Evolutionary conservation across 2,329 filamentous ascomycete genomes (phyloP).

Genomic region (Orbilia quercus): DNA sequence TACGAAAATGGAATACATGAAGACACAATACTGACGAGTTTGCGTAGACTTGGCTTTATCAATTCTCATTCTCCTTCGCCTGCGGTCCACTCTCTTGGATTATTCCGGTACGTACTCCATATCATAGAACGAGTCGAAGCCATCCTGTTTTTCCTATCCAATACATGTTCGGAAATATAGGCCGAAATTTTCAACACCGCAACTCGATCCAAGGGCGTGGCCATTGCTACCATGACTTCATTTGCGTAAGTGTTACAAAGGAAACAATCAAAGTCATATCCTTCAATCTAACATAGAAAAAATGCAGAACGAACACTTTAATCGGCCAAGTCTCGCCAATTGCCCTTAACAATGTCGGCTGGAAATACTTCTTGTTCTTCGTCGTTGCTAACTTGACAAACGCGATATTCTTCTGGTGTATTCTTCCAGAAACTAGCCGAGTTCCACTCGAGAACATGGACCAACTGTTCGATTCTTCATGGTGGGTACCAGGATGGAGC

Average conservation of each 20-base stretch:
- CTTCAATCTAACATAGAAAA: slow-evolving; percentile 9
- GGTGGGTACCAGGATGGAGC: slow-evolving; percentile 71
- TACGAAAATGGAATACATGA: too few species aligned
- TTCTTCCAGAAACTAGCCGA: slow-evolving; percentile 75
- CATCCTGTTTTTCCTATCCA: slow-evolving; percentile 62
- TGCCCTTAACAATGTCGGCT: slow-evolving; percentile 66
- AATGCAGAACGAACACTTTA: slow-evolving; percentile 67
- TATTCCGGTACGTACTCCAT: slow-evolving; percentile 61
- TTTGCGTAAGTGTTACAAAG: slow-evolving; percentile 67
- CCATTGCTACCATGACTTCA: slow-evolving; percentile 76
- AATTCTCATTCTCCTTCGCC: slow-evolving; percentile 78
- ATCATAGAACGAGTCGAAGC: slow-evolving; percentile 62
- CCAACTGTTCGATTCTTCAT: slow-evolving; percentile 73
- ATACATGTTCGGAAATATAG: slow-evolving; percentile 6
- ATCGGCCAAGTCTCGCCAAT: slow-evolving; percentile 76
- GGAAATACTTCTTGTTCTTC: slow-evolving; percentile 70
- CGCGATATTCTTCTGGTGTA: slow-evolving; percentile 74
- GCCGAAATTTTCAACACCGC: slow-evolving; percentile 82
- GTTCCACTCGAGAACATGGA: slow-evolving; percentile 77
- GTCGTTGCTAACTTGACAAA: slow-evolving; percentile 75
- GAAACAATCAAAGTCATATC: neutral
- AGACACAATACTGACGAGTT: neutral
- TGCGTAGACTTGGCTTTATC: slow-evolving; percentile 77
- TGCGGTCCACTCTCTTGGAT: slow-evolving; percentile 76
- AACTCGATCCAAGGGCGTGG: slow-evolving; percentile 79